Conservation (phyloP, 1,139 yeast species). For the Geotrichum cucujoidarum region DNA sequence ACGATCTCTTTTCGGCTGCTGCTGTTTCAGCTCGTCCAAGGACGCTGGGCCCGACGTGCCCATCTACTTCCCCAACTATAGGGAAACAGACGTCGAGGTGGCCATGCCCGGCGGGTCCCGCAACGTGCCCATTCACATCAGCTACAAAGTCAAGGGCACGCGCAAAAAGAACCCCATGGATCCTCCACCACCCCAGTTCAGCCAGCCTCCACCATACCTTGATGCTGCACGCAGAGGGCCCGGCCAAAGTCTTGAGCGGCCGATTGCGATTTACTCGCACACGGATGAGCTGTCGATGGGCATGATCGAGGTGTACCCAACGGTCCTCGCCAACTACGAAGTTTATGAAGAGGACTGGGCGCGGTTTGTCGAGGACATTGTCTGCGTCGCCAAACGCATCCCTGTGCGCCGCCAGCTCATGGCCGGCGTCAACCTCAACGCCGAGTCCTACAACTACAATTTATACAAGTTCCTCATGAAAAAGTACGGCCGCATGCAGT, state of each 20-base stretch:
- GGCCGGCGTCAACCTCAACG: not conserved
- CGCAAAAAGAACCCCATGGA: not conserved
- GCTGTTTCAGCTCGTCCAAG: too few species aligned
- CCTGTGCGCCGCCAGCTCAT: not conserved
- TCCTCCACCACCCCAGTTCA: not conserved
- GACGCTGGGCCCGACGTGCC: not conserved
- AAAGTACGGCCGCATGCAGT: not conserved
- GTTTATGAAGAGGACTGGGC: not conserved
- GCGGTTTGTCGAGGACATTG: conserved; percentile 1
- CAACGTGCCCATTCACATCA: not conserved
- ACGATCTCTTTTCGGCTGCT: too few species aligned
- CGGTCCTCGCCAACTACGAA: not conserved
- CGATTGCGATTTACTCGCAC: conserved; percentile 4
- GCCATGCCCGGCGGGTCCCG: conserved; percentile 2
- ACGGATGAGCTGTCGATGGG: not conserved
- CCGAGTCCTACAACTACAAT: not conserved
- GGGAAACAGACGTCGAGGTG: not conserved
- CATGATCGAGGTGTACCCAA: not conserved
- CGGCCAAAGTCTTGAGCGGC: too few species aligned
- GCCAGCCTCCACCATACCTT: too few species aligned
- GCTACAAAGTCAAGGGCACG: conserved; percentile 1
- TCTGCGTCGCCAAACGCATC: not conserved
- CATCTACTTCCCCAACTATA: conserved; percentile 1
- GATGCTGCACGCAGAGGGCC: not conserved
- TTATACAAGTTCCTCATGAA: not conserved